Evolutionary conservation across 306 rosid species (phyloP).

Genomic region (Spatholobus suberectus): DNA sequence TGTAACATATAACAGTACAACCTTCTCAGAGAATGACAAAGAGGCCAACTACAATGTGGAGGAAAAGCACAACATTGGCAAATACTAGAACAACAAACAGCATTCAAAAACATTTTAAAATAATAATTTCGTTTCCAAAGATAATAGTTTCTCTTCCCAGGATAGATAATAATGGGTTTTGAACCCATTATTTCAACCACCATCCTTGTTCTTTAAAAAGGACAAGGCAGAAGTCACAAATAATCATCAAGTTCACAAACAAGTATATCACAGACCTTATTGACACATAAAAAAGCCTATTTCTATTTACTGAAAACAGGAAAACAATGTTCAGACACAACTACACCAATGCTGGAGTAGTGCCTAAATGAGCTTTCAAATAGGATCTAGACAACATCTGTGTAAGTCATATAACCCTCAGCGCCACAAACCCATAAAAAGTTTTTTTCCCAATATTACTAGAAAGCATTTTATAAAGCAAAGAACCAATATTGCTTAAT

Average conservation of each 20-base stretch:
- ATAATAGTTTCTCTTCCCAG: conserved; percentile 2
- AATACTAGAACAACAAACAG: neutral
- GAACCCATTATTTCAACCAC: conserved; percentile 14
- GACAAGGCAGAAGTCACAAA: neutral
- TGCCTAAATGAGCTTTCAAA: conserved; percentile 12
- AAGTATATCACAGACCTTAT: neutral
- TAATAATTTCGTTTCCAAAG: neutral
- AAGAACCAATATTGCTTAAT: neutral
- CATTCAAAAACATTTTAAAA: neutral
- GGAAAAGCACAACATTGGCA: neutral
- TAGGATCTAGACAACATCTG: neutral
- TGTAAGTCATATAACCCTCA: neutral
- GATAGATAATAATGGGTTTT: conserved; percentile 6
- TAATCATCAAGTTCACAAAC: conserved; percentile 25
- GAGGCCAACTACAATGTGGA: neutral
- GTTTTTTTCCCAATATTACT: neutral
- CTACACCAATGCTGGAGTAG: neutral
- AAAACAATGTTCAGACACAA: neutral
- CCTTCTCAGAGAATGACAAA: neutral
- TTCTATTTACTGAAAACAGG: conserved; percentile 14
- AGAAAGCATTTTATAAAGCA: neutral
- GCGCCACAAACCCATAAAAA: neutral
- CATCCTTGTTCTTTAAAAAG: neutral
- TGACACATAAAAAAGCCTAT: neutral
- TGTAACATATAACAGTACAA: neutral